Evolutionary conservation across 2,329 filamentous ascomycete species (phyloP), one percentile per base, ranked within the genome.

Genomic region (Reticulascus tulasneorum): DNA sequence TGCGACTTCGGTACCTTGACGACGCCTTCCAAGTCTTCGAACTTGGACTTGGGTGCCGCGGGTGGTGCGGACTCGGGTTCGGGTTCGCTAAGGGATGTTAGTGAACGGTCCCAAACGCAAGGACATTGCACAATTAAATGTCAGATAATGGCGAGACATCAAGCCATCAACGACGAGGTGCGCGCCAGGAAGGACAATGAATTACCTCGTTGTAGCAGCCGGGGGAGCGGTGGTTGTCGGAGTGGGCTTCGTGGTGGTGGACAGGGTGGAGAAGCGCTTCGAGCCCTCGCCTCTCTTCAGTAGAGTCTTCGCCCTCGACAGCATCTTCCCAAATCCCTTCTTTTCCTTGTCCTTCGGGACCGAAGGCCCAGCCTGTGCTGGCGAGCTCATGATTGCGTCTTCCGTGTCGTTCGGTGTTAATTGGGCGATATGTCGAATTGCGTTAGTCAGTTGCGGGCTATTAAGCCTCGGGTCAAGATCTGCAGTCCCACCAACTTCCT

Each of bases 271-370:
- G 22, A 29, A 19, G 13, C 37, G 34, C 41, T 46, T 46, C 23
- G 41, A 44, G 10, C 52, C 35, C 10, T 69, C 67, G 41, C 63
- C 55, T 46, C 60, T 67, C 54, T 60, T 73, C 37, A 75, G 60
- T 21, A 71, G 69, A 4, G 69, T 69, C 61, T 67, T 76, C 51
- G 73, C 61, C 23, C 68, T 61, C 23, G 64, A 65, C 21, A 76
- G 43, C 15, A 75, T 57, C 48, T 62, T 73, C 36, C 63, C 65
- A 19, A 76, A 47, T 10, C 66, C 64, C 52, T 62, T 72, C 58
- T 66, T 72, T 47, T 67, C 64, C 49, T 58, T 62, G 28, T 38
- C 36, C 29, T 53, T 55, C 33, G 57, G 53, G 35, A 46, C 44
- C 23, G 56, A 59, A 24, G 59, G 55, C 47, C 59, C 60, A 31